A percentile compares a stretch with the other conserved stretches of the same genome.
These are phyloP conservation scores for Arbutus unedo DNA, from an alignment of 148 eudicot species.

Conservation along the genomic window DNA sequence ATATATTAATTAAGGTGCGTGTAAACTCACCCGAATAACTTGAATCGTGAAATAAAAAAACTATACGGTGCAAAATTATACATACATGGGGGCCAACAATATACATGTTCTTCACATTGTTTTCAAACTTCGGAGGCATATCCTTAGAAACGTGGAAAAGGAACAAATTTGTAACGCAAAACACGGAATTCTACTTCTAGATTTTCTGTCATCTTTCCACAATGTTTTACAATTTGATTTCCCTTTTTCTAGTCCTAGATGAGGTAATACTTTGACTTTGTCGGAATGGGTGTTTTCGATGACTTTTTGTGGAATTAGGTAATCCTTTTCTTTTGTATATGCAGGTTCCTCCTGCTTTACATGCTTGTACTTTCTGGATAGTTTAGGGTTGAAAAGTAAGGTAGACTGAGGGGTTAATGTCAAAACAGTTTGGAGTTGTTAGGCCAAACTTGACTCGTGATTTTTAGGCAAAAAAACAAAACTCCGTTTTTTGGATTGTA, in stretches of 20 bases:
- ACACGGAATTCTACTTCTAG: background rate
- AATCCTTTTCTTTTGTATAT: background rate
- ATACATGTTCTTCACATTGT: background rate
- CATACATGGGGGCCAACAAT: background rate
- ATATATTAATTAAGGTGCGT: no score
- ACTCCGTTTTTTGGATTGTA: no score
- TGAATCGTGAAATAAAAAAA: no score
- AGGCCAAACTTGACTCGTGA: conserved; percentile 10
- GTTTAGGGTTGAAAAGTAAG: background rate
- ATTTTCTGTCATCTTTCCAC: background rate
- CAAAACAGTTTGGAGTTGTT: background rate
- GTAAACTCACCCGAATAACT: no score
- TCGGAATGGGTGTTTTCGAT: background rate
- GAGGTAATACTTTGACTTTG: background rate
- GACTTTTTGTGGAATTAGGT: background rate
- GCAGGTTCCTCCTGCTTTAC: background rate
- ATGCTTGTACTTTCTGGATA: background rate
- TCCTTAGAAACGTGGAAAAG: background rate
- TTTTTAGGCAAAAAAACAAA: background rate
- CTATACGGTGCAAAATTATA: no score
- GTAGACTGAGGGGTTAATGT: background rate
- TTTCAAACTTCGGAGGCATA: no score
- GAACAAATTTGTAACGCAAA: background rate
- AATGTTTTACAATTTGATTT: background rate
- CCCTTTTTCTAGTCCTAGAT: background rate